Conservation (phyloP, 169 alveolate genomes). For the Eimeria necatrix region DNA sequence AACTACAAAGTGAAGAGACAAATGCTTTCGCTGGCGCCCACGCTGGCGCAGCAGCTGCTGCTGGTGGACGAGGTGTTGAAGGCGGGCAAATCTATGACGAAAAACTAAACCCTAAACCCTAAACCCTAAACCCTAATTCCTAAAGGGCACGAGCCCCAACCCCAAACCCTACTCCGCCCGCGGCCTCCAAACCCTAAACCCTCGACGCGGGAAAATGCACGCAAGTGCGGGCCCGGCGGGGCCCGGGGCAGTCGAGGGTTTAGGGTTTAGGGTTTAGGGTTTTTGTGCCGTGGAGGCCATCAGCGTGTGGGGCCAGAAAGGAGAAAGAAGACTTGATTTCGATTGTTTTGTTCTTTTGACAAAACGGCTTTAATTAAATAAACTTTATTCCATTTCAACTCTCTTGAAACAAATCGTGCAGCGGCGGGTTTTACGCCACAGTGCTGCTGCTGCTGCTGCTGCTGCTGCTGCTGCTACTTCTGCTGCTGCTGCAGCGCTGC, state of each 20-base stretch:
- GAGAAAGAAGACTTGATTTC: not conserved
- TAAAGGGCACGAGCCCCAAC: no score
- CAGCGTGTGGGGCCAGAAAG: not conserved
- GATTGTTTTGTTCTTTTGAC: not conserved
- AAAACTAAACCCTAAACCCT: not conserved
- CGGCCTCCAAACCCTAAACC: no score
- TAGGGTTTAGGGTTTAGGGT: constrained; percentile 49
- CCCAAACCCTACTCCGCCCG: no score
- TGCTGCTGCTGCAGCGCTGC: no score
- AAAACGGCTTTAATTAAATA: no score
- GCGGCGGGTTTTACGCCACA: not conserved
- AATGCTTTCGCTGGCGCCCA: constrained; percentile 97
- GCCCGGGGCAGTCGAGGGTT: not conserved
- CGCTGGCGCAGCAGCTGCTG: constrained; percentile 98
- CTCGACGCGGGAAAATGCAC: no score
- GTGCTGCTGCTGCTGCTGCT: constrained; percentile 33
- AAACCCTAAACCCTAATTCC: no score
- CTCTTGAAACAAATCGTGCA: not conserved
- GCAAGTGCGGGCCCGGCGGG: no score
- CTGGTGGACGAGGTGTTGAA: constrained; percentile 98
- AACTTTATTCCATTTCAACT: no score
- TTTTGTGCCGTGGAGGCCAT: not conserved
- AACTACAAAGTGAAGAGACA: constrained; percentile 97
- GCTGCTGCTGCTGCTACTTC: constrained; percentile 25
- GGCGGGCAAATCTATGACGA: constrained; percentile 98